phyloP scores from a whole-genome alignment of 2,329 filamentous ascomycete species.

The Dendrostoma leiphaemia region DNA sequence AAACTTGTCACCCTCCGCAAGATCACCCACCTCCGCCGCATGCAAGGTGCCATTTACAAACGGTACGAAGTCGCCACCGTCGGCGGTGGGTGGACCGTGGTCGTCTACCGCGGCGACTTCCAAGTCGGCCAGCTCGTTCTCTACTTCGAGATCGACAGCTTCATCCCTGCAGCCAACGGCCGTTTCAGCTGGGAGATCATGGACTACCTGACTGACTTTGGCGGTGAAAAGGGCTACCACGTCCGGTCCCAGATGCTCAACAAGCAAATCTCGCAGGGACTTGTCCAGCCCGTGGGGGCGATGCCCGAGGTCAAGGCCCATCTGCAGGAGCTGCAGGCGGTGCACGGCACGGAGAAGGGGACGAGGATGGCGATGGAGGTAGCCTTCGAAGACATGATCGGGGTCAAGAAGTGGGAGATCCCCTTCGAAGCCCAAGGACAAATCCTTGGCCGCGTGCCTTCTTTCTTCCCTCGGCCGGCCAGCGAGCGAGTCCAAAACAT shows the following conservation, averaged over 20 bases:
- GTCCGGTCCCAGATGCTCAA: slow-evolving; percentile 21
- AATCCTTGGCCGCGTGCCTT: slow-evolving; percentile 21
- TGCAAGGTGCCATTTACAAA: slow-evolving; percentile 14
- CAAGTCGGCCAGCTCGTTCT: slow-evolving; percentile 26
- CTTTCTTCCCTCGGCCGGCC: slow-evolving; percentile 27
- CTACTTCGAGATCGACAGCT: slow-evolving; percentile 32
- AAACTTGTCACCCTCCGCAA: slow-evolving; percentile 30
- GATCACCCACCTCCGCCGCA: slow-evolving; percentile 19
- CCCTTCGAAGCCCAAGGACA: slow-evolving; percentile 2
- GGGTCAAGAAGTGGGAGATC: slow-evolving; percentile 29
- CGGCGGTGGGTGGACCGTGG: slow-evolving; percentile 27
- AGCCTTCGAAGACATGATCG: slow-evolving; percentile 26
- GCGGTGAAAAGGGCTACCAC: slow-evolving; percentile 23
- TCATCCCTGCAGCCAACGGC: slow-evolving; percentile 24
- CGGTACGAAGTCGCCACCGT: slow-evolving; percentile 21
- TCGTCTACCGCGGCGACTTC: slow-evolving; percentile 17
- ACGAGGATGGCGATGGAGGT: slow-evolving; percentile 17
- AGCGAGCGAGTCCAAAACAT: slow-evolving; percentile 28
- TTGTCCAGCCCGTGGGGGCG: slow-evolving; percentile 23
- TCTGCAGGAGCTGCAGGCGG: slow-evolving; percentile 19
- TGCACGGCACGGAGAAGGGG: slow-evolving; percentile 15
- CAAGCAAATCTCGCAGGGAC: slow-evolving; percentile 27
- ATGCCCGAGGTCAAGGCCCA: slow-evolving; percentile 22
- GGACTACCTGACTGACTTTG: slow-evolving; percentile 10
- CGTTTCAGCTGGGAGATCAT: slow-evolving; percentile 23